phyloP scores from a whole-genome alignment of 495 filamentous ascomycete species.

The Tuber brumale region DNA sequence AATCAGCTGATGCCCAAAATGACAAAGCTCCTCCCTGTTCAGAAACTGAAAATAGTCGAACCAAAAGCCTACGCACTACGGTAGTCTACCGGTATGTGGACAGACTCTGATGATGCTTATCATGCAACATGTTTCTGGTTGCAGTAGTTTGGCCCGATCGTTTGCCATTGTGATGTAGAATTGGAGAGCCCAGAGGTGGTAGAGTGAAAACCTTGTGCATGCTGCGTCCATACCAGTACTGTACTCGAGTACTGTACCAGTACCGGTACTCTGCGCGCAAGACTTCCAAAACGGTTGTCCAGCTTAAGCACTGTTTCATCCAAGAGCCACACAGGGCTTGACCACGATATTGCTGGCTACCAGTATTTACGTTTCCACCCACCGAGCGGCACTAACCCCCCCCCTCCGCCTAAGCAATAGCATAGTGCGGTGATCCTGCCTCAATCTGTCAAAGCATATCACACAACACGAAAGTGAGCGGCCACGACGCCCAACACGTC shows the following conservation, averaged over 20 bases:
- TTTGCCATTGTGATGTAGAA: not conserved
- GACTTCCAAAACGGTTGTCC: not conserved
- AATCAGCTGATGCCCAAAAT: not conserved
- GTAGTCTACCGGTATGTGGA: too few relatives aligned
- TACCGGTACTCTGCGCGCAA: not conserved
- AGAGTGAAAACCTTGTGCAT: too few relatives aligned
- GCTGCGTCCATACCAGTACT: not conserved
- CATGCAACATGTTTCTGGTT: not conserved
- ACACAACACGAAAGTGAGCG: not conserved
- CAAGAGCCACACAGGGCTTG: not conserved
- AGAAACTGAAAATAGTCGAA: not conserved
- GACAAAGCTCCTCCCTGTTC: not conserved
- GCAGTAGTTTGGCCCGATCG: not conserved
- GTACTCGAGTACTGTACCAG: too few relatives aligned
- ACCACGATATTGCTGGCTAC: not conserved
- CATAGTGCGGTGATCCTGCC: not conserved
- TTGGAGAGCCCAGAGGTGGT: too few relatives aligned
- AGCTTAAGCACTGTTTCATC: not conserved
- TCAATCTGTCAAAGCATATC: not conserved
- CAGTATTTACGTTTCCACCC: not conserved
- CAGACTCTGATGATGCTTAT: not conserved
- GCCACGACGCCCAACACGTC: not conserved
- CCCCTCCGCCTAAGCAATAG: not conserved
- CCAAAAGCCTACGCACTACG: not conserved
- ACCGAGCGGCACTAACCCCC: not conserved